Conservation (phyloP, 768 basidiomycete genomes). For the Tylopilus plumbeoviolaceoides region DNA sequence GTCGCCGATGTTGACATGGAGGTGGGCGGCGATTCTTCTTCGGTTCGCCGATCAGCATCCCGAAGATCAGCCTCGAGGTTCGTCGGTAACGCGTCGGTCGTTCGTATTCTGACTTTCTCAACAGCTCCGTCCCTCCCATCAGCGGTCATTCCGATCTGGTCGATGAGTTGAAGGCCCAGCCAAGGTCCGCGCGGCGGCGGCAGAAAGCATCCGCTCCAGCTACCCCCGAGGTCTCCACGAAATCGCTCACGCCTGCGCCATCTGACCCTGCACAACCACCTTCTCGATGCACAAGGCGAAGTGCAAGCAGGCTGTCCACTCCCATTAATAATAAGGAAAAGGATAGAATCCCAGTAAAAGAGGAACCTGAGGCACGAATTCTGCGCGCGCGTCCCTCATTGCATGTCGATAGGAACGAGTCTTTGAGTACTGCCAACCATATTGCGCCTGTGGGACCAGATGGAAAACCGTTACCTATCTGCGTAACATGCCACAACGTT, state of each 20-base stretch:
- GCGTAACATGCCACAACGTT: slow-evolving; percentile 65
- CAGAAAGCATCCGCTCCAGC: slow-evolving; percentile 43
- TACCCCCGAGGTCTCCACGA: slow-evolving; percentile 46
- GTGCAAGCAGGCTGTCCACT: slow-evolving; percentile 30
- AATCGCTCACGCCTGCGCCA: slow-evolving; percentile 36
- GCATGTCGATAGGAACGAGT: slow-evolving; percentile 33
- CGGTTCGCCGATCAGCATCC: slow-evolving; percentile 20
- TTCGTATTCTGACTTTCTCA: slow-evolving; percentile 10
- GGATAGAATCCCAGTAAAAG: slow-evolving; percentile 43
- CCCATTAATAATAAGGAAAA: slow-evolving; percentile 34
- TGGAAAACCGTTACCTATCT: slow-evolving; percentile 66
- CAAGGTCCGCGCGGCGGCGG: slow-evolving; percentile 53
- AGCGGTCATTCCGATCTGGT: slow-evolving; percentile 26
- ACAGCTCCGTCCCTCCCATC: slow-evolving; percentile 26
- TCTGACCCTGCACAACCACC: slow-evolving; percentile 24
- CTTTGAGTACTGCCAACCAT: slow-evolving; percentile 36
- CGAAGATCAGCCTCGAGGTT: slow-evolving; percentile 27
- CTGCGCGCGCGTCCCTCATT: slow-evolving; percentile 47
- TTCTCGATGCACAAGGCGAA: slow-evolving; percentile 28
- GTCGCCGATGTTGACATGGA: slow-evolving; percentile 53
- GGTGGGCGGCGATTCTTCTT: slow-evolving; percentile 29
- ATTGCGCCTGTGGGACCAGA: slow-evolving; percentile 54
- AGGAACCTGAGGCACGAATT: slow-evolving; percentile 45
- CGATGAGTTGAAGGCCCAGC: slow-evolving; percentile 32
- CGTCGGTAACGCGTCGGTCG: slow-evolving; percentile 7